These are phyloP conservation scores for Pouteria campechiana DNA, from an alignment of 179 eudicot species.

Conservation along the genomic window DNA sequence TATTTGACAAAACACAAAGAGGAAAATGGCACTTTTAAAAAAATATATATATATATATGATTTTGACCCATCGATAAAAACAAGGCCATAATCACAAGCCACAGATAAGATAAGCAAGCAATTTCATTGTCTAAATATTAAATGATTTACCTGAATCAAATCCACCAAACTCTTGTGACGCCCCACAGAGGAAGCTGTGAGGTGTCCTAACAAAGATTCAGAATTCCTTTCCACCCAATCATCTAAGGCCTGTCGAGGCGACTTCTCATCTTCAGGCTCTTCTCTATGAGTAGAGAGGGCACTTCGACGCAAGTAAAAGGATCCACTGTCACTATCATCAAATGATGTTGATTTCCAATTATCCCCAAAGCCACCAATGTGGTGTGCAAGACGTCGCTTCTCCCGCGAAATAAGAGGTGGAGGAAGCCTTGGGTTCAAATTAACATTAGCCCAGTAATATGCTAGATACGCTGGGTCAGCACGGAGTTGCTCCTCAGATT, in stretches of 20 bases:
- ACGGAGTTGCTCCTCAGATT: slow-evolving; percentile 38
- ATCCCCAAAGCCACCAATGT: slow-evolving; percentile 11
- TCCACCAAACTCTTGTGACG: slow-evolving; percentile 23
- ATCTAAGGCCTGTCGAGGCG: slow-evolving; percentile 26
- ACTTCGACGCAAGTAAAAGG: slow-evolving; percentile 19
- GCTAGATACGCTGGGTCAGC: slow-evolving; percentile 39
- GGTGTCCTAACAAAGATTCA: slow-evolving; percentile 17
- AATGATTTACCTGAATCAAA: slow-evolving; percentile 27
- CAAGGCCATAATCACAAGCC: neutral
- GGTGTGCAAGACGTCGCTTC: slow-evolving; percentile 23
- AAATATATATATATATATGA: too few relatives aligned
- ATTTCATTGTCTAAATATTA: too few relatives aligned
- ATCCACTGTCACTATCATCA: slow-evolving; percentile 28
- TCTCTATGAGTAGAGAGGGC: slow-evolving; percentile 55
- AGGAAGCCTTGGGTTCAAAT: slow-evolving; percentile 62
- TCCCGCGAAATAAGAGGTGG: slow-evolving; percentile 49
- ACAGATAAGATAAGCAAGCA: slow-evolving; percentile 1
- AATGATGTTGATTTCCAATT: slow-evolving; percentile 27
- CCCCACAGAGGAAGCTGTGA: slow-evolving; percentile 15
- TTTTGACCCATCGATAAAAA: too few relatives aligned
- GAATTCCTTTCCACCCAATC: slow-evolving; percentile 17
- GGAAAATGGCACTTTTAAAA: too few relatives aligned
- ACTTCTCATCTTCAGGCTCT: slow-evolving; percentile 50
- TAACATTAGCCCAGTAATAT: slow-evolving; percentile 34
- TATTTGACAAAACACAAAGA: too few relatives aligned